Base-by-base conservation (phyloP, 1,139 yeast species). In the Eremothecium coryli region DNA sequence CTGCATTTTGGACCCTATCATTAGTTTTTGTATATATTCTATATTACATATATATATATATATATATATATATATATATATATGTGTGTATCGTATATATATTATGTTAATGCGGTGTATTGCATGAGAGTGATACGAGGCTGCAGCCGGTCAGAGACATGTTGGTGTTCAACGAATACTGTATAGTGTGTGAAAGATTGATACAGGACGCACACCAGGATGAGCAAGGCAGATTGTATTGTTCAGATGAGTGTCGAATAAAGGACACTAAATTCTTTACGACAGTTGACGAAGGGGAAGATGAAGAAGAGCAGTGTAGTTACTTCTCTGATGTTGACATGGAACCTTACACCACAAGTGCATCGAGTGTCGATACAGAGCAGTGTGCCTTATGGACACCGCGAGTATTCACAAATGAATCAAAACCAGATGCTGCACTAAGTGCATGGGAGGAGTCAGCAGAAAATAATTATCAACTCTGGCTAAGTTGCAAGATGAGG, bases 141-240 rank as follows among this genome's bases (percentile, higher is more conserved):
- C n/a, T n/a, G n/a, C n/a, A n/a, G n/a, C n/a, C n/a, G 22, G 22
- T 8, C 22, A 20, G 22, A 7, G 22, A n/a, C 16, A 65, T 66
- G 70, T 59, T 69, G 23, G 79, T 80, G 28, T 76, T 76, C 56
- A 73, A 76, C 58, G 79, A 76, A 55, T 76, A 71, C 59, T 76
- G 84, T 56, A 65, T 75, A 35, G 71, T 73, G 35, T 76, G 84
- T 57, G 82, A 76, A 46, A 70, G 71, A 56, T 61, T 74, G 43
- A 75, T 82, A 49, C 35, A 42, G 17, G 34, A 37, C 30, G 46
- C 25, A 32, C 40, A 16, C 30, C 41, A 21, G 33, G 53, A 12
- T 44, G 50, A 63, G 8, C 62, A 65, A 17, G 67, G 64, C 45
- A 60, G 69, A 17, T 67, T 73, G 29, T 78, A 77, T 61, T 78